Evolutionary conservation across 2,329 filamentous ascomycete species (phyloP).

Genomic region (Byssoonygena ceratinophila): DNA sequence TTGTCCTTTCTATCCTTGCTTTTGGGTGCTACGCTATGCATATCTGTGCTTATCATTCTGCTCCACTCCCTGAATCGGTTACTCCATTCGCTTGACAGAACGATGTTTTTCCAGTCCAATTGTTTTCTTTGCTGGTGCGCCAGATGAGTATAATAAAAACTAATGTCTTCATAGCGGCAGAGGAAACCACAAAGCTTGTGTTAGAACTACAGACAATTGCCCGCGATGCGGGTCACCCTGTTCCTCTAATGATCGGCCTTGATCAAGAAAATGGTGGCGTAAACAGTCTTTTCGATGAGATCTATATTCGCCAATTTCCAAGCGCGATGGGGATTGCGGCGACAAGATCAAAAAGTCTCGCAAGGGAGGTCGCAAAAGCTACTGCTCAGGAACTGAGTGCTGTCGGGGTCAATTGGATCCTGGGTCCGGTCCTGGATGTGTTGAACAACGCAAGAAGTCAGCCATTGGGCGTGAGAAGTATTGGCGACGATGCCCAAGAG

Average conservation of each 20-base stretch:
- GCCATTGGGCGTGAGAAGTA: constrained; percentile 77
- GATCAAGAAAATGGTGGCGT: constrained; percentile 98
- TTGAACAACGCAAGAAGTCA: constrained; percentile 87
- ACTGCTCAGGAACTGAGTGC: constrained; percentile 86
- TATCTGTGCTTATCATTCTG: neutral
- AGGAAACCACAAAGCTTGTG: constrained; percentile 77
- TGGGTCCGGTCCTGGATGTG: constrained; percentile 87
- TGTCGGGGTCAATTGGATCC: constrained; percentile 89
- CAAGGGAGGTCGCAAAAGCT: constrained; percentile 82
- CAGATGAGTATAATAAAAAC: constrained; percentile 11
- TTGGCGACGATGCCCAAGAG: constrained; percentile 87
- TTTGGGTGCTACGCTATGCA: neutral
- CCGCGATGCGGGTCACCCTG: constrained; percentile 76
- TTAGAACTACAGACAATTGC: constrained; percentile 89
- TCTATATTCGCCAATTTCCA: constrained; percentile 91
- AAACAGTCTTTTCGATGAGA: constrained; percentile 91
- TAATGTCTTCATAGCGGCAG: constrained; percentile 56
- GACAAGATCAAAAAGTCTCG: constrained; percentile 70
- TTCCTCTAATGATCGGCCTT: constrained; percentile 78
- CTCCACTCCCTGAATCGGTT: neutral
- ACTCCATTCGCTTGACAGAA: neutral
- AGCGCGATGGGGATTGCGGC: constrained; percentile 96
- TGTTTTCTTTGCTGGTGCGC: neutral
- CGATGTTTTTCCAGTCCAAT: neutral
- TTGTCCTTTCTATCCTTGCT: constrained; percentile 1